A percentile compares a stretch with the other conserved stretches of the same genome.
These are phyloP conservation scores for Malassezia yamatoensis DNA, from an alignment of 1,284 basidiomycete species.

Conservation along the genomic window DNA sequence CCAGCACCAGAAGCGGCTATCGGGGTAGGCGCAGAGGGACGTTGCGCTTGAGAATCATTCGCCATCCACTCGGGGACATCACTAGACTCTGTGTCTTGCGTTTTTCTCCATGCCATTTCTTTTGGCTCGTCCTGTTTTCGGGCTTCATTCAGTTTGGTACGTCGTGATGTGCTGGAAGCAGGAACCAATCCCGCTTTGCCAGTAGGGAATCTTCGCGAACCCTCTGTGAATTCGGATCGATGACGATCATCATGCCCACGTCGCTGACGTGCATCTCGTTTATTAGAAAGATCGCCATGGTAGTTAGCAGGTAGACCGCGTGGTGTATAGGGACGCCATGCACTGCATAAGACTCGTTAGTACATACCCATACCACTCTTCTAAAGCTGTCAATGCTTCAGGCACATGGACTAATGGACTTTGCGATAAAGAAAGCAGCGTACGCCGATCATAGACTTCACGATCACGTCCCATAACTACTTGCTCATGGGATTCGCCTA, in stretches of 20 bases:
- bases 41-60: constrained; percentile 55
- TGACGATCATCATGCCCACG: background rate
- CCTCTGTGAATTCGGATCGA: background rate
- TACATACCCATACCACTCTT: constrained; percentile 17
- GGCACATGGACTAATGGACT: constrained; percentile 66
- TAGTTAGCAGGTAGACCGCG: background rate
- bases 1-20: constrained; percentile 3
- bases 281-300: background rate
- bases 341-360: background rate
- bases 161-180: background rate
- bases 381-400: constrained; percentile 14
- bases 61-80: constrained; percentile 87
- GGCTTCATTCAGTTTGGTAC: background rate
- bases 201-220: background rate
- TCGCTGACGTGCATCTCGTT: background rate
- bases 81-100: background rate
- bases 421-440: constrained; percentile 57
- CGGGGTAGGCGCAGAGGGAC: background rate
- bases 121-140: background rate
- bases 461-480: no score
- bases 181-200: background rate
- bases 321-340: constrained; percentile 14
- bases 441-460: constrained; percentile 3
- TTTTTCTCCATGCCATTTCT: constrained; percentile 2
- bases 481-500: no score